Evolutionary conservation across 106 monocot genomes (phyloP).

Genomic region (Vanilla planifolia): DNA sequence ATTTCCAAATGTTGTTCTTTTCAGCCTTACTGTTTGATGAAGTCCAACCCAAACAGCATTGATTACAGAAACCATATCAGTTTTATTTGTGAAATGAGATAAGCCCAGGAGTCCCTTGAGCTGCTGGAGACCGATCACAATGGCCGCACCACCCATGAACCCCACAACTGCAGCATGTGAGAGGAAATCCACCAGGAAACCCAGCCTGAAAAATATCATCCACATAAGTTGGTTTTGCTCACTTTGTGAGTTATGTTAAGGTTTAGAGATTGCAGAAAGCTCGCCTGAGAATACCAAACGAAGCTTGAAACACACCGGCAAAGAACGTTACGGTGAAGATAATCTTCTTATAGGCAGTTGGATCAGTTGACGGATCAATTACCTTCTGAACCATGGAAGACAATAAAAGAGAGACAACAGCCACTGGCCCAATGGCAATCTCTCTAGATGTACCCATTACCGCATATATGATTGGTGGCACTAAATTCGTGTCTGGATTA

Average conservation of each 20-base stretch:
- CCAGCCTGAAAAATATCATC: slow-evolving; percentile 36
- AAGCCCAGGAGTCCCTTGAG: slow-evolving; percentile 72
- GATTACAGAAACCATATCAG: slow-evolving; percentile 61
- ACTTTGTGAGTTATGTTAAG: too few relatives aligned
- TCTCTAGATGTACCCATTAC: slow-evolving; percentile 91
- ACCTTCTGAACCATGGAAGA: slow-evolving; percentile 53
- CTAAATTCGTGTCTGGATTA: slow-evolving; percentile 54
- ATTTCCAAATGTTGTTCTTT: neutral
- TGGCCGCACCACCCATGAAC: slow-evolving; percentile 76
- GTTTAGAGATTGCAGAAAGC: neutral
- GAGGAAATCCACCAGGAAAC: slow-evolving; percentile 71
- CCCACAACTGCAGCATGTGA: slow-evolving; percentile 75
- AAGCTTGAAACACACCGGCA: slow-evolving; percentile 69
- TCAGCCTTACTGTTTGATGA: slow-evolving; percentile 18
- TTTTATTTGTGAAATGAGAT: slow-evolving; percentile 62
- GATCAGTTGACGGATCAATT: slow-evolving; percentile 37
- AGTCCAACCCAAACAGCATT: slow-evolving; percentile 34
- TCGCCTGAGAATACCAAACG: slow-evolving; percentile 67
- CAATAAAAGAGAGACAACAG: slow-evolving; percentile 66
- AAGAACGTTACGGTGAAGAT: slow-evolving; percentile 85
- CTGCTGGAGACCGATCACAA: slow-evolving; percentile 64
- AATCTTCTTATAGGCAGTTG: slow-evolving; percentile 29
- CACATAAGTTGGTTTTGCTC: neutral
- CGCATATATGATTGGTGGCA: slow-evolving; percentile 82
- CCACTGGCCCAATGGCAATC: slow-evolving; percentile 81